A percentile compares a stretch with the other conserved stretches of the same genome.
Evolutionary conservation across 176 grass and related monocot genomes (phyloP).

Genomic region (Olyra latifolia): DNA sequence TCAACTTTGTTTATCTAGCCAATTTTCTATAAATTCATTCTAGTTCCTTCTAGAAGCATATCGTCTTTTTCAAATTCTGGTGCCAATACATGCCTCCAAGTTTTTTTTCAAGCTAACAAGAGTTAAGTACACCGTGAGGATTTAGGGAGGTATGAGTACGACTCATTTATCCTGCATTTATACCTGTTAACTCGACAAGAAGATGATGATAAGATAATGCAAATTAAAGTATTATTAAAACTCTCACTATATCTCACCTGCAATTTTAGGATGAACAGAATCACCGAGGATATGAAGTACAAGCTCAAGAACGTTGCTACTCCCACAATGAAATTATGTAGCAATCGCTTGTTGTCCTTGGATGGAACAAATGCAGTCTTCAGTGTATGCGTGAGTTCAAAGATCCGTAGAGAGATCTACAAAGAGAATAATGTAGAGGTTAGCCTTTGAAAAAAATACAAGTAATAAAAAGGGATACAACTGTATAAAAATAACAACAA

Average conservation of each 20-base stretch:
- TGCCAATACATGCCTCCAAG: too few relatives aligned
- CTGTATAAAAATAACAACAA: neutral
- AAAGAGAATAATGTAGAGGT: neutral
- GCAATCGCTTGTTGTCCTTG: slow-evolving; percentile 45
- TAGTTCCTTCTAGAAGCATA: too few relatives aligned
- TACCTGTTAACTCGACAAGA: neutral
- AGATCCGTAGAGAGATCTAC: slow-evolving; percentile 56
- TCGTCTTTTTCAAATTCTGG: too few relatives aligned
- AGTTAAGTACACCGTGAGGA: too few relatives aligned
- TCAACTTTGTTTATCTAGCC: too few relatives aligned
- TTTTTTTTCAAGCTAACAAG: too few relatives aligned
- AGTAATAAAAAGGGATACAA: too few relatives aligned
- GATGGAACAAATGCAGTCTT: slow-evolving; percentile 48
- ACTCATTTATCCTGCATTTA: too few relatives aligned
- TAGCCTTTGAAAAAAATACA: neutral
- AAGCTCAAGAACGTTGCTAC: slow-evolving; percentile 33
- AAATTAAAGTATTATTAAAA: neutral
- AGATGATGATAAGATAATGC: neutral
- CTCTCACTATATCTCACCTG: slow-evolving; percentile 26
- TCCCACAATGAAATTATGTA: slow-evolving; percentile 49
- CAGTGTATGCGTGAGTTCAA: slow-evolving; percentile 48
- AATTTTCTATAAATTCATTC: too few relatives aligned
- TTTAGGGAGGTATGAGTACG: too few relatives aligned
- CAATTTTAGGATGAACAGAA: slow-evolving; percentile 40
- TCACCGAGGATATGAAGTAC: slow-evolving; percentile 40